Conservation (phyloP, 2,329 filamentous ascomycete species). For the Phaeosphaeriaceae sp. region DNA sequence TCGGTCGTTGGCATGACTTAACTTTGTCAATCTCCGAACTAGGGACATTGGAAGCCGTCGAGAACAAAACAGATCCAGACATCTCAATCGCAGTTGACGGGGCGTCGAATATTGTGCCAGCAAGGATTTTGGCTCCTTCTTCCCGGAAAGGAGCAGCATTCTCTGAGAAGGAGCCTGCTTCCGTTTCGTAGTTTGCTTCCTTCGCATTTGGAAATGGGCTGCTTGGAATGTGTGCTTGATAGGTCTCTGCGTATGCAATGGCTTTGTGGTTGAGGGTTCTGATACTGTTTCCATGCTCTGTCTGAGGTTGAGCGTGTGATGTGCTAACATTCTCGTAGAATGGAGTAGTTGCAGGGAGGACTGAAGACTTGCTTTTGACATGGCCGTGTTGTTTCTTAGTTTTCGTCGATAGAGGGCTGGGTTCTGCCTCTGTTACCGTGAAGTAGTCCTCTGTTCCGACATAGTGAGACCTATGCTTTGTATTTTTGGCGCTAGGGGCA, state of each 20-base stretch:
- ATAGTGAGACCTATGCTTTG: slow-evolving; percentile 11
- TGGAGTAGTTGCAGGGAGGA: slow-evolving; percentile 20
- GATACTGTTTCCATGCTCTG: slow-evolving; percentile 11
- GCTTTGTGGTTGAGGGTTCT: slow-evolving; percentile 27
- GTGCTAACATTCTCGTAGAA: slow-evolving; percentile 16
- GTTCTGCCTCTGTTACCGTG: slow-evolving; percentile 20
- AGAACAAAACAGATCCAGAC: slow-evolving; percentile 5
- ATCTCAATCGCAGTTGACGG: slow-evolving; percentile 11
- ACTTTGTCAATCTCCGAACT: slow-evolving; percentile 9
- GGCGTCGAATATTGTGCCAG: slow-evolving; percentile 28
- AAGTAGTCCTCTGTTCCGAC: slow-evolving; percentile 39
- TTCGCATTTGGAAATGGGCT: slow-evolving; percentile 28
- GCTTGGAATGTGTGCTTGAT: slow-evolving; percentile 34
- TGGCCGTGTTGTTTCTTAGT: slow-evolving; percentile 26
- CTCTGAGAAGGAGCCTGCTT: slow-evolving; percentile 12
- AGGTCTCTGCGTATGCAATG: slow-evolving; percentile 32
- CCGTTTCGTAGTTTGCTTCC: not conserved
- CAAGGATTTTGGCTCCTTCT: slow-evolving; percentile 27
- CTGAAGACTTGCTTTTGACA: slow-evolving; percentile 37
- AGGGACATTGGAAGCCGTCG: slow-evolving; percentile 11
- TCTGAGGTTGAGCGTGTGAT: too few species aligned
- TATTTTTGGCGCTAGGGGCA: slow-evolving; percentile 43
- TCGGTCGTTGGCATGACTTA: slow-evolving; percentile 23
- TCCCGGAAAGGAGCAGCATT: slow-evolving; percentile 6
- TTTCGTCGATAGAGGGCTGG: slow-evolving; percentile 32